These are phyloP conservation scores for Bruguiera parviflora DNA, from an alignment of 345 rosid species.

Conservation along the genomic window DNA sequence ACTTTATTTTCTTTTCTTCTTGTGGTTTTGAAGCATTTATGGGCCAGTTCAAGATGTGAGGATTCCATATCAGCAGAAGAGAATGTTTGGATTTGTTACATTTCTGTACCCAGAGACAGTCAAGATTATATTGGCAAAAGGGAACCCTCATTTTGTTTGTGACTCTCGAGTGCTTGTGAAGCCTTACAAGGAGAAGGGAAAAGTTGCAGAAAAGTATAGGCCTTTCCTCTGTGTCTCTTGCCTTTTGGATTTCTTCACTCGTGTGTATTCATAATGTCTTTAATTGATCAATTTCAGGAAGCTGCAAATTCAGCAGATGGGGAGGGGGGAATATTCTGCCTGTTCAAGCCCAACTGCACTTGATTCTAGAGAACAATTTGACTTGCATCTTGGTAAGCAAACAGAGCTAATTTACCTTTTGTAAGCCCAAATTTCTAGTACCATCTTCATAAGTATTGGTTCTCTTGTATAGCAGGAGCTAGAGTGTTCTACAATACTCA, in stretches of 20 bases:
- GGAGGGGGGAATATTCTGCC: conserved; percentile 70
- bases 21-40: conserved; percentile 50
- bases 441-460: neutral
- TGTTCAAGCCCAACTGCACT: conserved; percentile 60
- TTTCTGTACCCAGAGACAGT: conserved; percentile 78
- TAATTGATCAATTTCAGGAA: conserved; percentile 48
- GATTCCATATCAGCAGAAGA: conserved; percentile 94
- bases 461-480: conserved; percentile 39
- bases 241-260: conserved; percentile 8
- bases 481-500: conserved; percentile 52
- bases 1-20: too few species aligned
- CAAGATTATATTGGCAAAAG: conserved; percentile 72
- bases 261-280: conserved; percentile 10
- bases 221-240: neutral
- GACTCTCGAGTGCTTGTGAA: conserved; percentile 95
- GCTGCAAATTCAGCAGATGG: conserved; percentile 66
- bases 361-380: conserved; percentile 61
- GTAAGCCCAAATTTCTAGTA: neutral
- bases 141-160: conserved; percentile 91
- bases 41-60: conserved; percentile 97
- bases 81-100: conserved; percentile 99
- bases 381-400: conserved; percentile 60
- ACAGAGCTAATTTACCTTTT: neutral
- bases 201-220: conserved; percentile 67
- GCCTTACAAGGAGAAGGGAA: conserved; percentile 98